Evolutionary conservation across 169 alveolate species (phyloP).

Genomic region (Cyclospora cayetanensis): DNA sequence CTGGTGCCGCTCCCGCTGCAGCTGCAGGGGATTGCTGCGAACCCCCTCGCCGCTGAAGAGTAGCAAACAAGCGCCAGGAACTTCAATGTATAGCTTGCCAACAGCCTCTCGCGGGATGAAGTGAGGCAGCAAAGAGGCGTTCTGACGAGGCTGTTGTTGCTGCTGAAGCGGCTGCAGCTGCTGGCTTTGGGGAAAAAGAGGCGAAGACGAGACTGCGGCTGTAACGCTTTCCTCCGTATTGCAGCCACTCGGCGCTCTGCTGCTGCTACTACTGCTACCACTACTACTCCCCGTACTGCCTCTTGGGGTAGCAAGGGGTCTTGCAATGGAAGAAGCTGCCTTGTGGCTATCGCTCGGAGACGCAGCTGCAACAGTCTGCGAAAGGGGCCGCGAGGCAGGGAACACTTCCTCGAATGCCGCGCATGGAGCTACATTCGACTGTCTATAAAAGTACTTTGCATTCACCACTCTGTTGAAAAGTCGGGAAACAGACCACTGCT

Average conservation of each 20-base stretch:
- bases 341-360: neutral
- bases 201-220: neutral
- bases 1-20: slow-evolving; percentile 57
- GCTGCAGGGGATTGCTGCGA: slow-evolving; percentile 2
- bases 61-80: slow-evolving; percentile 18
- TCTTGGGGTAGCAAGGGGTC: neutral
- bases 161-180: neutral
- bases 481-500: slow-evolving; percentile 59
- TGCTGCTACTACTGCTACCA: neutral
- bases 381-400: neutral
- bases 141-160: neutral
- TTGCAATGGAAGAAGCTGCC: neutral
- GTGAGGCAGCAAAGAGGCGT: neutral
- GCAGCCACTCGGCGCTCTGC: slow-evolving; percentile 30
- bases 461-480: slow-evolving; percentile 47
- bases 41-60: slow-evolving; percentile 42
- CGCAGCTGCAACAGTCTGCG: slow-evolving; percentile 19
- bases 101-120: slow-evolving; percentile 14
- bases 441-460: slow-evolving; percentile 64
- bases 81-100: slow-evolving; percentile 3
- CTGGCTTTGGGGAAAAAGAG: neutral
- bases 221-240: neutral
- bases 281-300: neutral
- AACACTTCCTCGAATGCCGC: slow-evolving; percentile 25
- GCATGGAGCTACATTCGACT: slow-evolving; percentile 44